Conservation (phyloP, 2,329 filamentous ascomycete genomes). For the Fonsecaea nubica region DNA sequence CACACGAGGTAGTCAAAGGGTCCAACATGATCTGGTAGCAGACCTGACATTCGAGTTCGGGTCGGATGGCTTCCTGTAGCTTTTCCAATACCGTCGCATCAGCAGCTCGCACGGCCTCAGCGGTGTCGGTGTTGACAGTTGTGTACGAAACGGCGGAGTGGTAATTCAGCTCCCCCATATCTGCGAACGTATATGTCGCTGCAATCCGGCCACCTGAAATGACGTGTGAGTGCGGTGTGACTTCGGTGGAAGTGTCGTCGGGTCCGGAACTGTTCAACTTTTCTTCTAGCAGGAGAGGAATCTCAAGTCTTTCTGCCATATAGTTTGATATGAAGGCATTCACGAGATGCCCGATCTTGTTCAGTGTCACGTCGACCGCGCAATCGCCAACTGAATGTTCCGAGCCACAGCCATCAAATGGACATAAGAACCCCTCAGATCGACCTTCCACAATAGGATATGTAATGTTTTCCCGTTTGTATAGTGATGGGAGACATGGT, state of each 20-base stretch:
- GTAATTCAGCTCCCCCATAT: constrained; percentile 65
- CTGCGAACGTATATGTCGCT: constrained; percentile 71
- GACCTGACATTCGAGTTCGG: constrained; percentile 85
- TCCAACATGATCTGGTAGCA: constrained; percentile 84
- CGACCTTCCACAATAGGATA: constrained; percentile 75
- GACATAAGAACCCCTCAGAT: constrained; percentile 75
- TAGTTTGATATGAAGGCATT: constrained; percentile 59
- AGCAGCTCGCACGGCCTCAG: constrained; percentile 44
- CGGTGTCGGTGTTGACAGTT: constrained; percentile 35
- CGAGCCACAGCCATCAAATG: constrained; percentile 67
- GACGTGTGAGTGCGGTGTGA: constrained; percentile 44
- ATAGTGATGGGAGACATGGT: constrained; percentile 72
- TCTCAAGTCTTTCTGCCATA: constrained; percentile 43
- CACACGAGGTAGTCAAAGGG: constrained; percentile 82
- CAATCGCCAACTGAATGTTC: constrained; percentile 82
- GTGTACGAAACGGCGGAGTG: constrained; percentile 63
- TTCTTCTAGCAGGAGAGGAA: constrained; percentile 52
- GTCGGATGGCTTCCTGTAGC: constrained; percentile 67
- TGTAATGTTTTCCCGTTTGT: constrained; percentile 72
- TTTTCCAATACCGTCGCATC: constrained; percentile 62
- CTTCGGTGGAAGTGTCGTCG: constrained; percentile 41
- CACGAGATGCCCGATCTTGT: constrained; percentile 71
- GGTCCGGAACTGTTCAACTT: constrained; percentile 47
- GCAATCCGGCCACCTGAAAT: constrained; percentile 66
- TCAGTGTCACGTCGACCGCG: constrained; percentile 75